Conservation (phyloP, 2,329 filamentous ascomycete genomes). For the Xylaria sp. region DNA sequence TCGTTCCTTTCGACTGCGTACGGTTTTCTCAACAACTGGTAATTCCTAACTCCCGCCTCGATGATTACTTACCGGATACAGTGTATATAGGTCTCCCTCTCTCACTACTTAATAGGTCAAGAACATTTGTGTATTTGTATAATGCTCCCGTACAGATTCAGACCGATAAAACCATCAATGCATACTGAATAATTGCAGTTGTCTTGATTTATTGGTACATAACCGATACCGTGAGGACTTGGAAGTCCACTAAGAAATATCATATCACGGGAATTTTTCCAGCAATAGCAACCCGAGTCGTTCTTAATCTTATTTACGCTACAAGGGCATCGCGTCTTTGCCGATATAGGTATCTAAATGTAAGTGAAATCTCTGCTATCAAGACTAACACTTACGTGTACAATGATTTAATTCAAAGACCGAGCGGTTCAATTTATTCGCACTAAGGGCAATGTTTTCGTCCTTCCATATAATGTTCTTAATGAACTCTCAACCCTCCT, state of each 20-base stretch:
- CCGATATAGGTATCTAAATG: constrained; percentile 15
- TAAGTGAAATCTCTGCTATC: not conserved
- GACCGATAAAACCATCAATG: not conserved
- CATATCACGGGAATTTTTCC: not conserved
- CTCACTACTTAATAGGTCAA: no score
- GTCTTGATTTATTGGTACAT: constrained; percentile 5
- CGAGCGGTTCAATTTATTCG: constrained; percentile 23
- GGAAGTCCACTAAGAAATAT: constrained; percentile 17
- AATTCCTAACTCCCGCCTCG: not conserved
- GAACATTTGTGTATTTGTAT: not conserved
- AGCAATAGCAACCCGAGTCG: constrained; percentile 10
- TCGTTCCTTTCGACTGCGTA: not conserved
- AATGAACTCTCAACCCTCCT: no score
- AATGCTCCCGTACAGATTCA: not conserved
- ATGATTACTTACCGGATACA: no score
- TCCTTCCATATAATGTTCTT: no score
- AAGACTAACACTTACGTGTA: not conserved
- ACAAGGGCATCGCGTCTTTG: not conserved
- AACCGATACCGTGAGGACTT: not conserved
- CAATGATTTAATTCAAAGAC: constrained; percentile 24
- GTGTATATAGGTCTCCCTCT: no score
- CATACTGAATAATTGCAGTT: constrained; percentile 3
- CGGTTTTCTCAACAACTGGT: not conserved
- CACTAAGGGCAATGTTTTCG: constrained; percentile 17
- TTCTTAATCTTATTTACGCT: constrained; percentile 10